Percentiles rank a stretch among this genome's conserved stretches.
These are phyloP conservation scores for Talaromyces sp. DNA, from an alignment of 2,329 filamentous ascomycete species.

Conservation along the genomic window DNA sequence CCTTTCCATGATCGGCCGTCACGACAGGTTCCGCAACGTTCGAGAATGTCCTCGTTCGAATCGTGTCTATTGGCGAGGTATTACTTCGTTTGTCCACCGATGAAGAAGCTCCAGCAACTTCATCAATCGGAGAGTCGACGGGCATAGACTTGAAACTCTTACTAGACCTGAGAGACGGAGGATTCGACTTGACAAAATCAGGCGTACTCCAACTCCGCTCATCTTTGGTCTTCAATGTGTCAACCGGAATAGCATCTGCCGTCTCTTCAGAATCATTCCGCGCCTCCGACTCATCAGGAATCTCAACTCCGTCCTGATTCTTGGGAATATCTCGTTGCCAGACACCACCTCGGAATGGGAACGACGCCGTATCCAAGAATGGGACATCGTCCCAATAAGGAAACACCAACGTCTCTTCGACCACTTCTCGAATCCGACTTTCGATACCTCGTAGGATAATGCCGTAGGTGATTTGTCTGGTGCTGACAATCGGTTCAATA, in stretches of 20 bases:
- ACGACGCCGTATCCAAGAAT: constrained; percentile 77
- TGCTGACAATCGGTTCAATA: constrained; percentile 94
- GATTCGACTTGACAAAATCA: constrained; percentile 29
- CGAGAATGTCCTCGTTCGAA: constrained; percentile 64
- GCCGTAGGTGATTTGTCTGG: constrained; percentile 90
- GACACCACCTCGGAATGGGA: constrained; percentile 81
- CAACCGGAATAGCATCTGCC: constrained; percentile 26
- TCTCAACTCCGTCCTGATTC: constrained; percentile 37
- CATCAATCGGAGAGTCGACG: constrained; percentile 25
- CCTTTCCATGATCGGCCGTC: constrained; percentile 64
- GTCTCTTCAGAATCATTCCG: constrained; percentile 26
- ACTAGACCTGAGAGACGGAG: constrained; percentile 29
- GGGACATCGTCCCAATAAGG: constrained; percentile 97
- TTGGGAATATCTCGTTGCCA: constrained; percentile 57
- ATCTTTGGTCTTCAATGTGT: constrained; percentile 34
- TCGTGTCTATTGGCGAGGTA: constrained; percentile 53
- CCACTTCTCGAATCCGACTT: constrained; percentile 87
- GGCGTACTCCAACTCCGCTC: constrained; percentile 38
- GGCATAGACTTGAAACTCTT: constrained; percentile 31
- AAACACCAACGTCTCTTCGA: constrained; percentile 85
- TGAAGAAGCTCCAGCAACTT: constrained; percentile 29
- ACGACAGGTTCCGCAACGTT: constrained; percentile 64
- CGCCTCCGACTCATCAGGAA: constrained; percentile 37
- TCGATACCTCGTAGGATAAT: constrained; percentile 92
- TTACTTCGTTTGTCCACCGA: constrained; percentile 36